Base-by-base conservation (phyloP, 768 basidiomycete genomes). In the Boletales sp. region DNA sequence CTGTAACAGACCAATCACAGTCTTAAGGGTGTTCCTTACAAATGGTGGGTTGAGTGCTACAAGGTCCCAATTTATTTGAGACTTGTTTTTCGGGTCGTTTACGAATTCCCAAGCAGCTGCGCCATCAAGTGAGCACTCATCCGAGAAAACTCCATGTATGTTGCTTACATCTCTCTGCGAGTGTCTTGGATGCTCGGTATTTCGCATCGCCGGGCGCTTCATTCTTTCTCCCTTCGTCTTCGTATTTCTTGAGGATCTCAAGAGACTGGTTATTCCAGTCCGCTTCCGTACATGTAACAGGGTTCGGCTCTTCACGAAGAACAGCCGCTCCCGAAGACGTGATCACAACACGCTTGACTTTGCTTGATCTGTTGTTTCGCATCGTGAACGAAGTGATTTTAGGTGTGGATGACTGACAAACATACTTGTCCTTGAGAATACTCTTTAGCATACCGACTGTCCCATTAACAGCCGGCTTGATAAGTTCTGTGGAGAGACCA, bases 381-480 rank as follows among this genome's bases (percentile, higher is more conserved):
- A 21, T 52, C 37, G 28, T 31, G 31, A 39, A 41, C 9, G 15
- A n/a, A 14, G 8, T 13, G 25, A 5, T 17, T 8, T 18, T 32
- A 11, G 2, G 13, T 5, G 11, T 38, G 19, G 14, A n/a, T 19
- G 31, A 8, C 15, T 2, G 8, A 2, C 9, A 31, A 8, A 54
- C 68, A 18, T 53, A 83, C 80, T 72, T 75, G 55, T 79, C 60
- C 62, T 81, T 83, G 48, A 77, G 61, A 9, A 81, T 76, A 39
- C 81, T 81, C 52, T 79, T 68, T 21, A 92, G 69, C 13, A 91
- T 72, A 7, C 80, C 74, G 1, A 78, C 57, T 0, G 89, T 91
- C 2, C 90, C 89, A 3, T 80, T 69, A 4, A 91, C 78, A 21
- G 90, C 90, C 6, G 90, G 90, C 15, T 63, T 65, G 54, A 89